A percentile compares a stretch with the other conserved stretches of the same genome.
These are phyloP conservation scores for Metschnikowia lochheadii DNA, from an alignment of 805 yeast genomes.

Conservation along the genomic window DNA sequence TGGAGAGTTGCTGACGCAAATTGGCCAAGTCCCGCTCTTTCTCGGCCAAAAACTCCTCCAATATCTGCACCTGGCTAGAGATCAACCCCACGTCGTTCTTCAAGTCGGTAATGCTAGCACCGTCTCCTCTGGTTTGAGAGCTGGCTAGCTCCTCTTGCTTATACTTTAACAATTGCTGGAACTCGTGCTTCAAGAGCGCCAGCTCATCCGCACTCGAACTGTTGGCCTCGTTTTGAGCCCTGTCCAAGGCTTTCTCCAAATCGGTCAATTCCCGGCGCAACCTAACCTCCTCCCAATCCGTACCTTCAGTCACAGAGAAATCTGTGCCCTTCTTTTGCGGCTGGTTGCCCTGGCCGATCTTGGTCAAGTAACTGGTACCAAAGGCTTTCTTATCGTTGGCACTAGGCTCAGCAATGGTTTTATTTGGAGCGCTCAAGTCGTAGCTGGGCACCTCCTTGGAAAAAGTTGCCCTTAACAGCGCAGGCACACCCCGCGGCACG, in stretches of 20 bases:
- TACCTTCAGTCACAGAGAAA: constrained; percentile 66
- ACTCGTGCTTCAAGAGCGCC: constrained; percentile 51
- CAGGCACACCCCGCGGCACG: constrained; percentile 93
- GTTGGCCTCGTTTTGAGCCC: constrained; percentile 35
- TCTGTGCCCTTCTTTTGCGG: constrained; percentile 54
- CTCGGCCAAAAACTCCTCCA: constrained; percentile 62
- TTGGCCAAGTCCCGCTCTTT: constrained; percentile 56
- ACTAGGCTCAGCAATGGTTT: constrained; percentile 14
- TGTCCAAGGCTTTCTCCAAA: constrained; percentile 59
- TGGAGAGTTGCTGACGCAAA: constrained; percentile 12
- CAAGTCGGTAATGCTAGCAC: constrained; percentile 47
- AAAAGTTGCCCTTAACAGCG: constrained; percentile 84
- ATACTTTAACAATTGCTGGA: constrained; percentile 76
- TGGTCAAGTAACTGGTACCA: constrained; percentile 52
- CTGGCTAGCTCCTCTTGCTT: constrained; percentile 56
- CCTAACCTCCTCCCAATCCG: constrained; percentile 91
- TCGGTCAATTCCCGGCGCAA: constrained; percentile 74
- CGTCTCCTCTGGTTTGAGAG: constrained; percentile 9
- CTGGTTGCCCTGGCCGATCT: constrained; percentile 50
- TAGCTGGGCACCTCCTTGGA: constrained; percentile 79
- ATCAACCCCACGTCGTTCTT: constrained; percentile 63
- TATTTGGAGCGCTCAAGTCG: constrained; percentile 38
- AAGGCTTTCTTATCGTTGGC: constrained; percentile 34
- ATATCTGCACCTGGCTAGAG: constrained; percentile 68
- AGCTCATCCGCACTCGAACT: constrained; percentile 12